Conservation (phyloP, 768 basidiomycete species). For the Tephrocybe sp. region DNA sequence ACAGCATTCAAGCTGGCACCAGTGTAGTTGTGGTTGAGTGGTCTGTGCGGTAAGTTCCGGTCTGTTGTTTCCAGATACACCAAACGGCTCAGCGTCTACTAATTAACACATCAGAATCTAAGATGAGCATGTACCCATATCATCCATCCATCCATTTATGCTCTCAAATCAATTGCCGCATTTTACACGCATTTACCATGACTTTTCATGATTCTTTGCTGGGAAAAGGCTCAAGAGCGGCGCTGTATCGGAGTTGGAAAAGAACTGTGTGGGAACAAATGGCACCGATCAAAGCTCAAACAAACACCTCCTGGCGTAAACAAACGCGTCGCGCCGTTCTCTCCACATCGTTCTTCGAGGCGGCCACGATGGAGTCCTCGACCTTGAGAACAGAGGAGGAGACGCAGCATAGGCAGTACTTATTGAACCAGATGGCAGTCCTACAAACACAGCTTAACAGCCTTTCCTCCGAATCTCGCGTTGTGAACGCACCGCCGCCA, state of each 20-base stretch:
- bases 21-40: conserved; percentile 11
- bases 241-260: conserved; percentile 32
- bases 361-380: conserved; percentile 53
- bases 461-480: conserved; percentile 23
- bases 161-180: background rate
- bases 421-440: conserved; percentile 51
- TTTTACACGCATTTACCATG: conserved; percentile 2
- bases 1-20: conserved; percentile 16
- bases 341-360: background rate
- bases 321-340: conserved; percentile 21
- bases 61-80: conserved; percentile 25
- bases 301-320: conserved; percentile 9
- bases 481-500: conserved; percentile 16
- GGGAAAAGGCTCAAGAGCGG: conserved; percentile 1
- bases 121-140: conserved; percentile 4
- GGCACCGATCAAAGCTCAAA: conserved; percentile 15
- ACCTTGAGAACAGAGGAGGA: conserved; percentile 38
- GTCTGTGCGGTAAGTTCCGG: conserved; percentile 32
- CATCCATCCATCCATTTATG: background rate
- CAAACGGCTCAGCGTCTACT: background rate
- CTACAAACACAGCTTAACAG: conserved; percentile 54
- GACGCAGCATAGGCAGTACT: conserved; percentile 41
- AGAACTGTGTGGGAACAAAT: conserved; percentile 1
- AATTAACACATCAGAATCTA: background rate
- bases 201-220: conserved; percentile 13